Evolutionary conservation across 2,329 filamentous ascomycete species (phyloP), one percentile per base, ranked within the genome.

Genomic region (Arthrobotrys entomopaga): DNA sequence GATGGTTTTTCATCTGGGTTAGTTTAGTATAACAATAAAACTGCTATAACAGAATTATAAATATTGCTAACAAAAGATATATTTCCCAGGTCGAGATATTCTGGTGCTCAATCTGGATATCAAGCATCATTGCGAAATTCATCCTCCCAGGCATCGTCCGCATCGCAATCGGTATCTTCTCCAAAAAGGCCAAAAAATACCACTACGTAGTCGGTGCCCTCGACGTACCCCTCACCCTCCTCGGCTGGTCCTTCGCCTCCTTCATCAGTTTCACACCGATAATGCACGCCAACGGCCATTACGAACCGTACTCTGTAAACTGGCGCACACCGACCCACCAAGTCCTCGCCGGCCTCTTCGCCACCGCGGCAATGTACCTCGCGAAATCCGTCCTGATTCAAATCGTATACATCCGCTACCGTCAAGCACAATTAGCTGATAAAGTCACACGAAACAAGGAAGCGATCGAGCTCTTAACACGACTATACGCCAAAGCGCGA

Each of bases 381-480:
- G 88, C 83, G 13, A 91, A 94, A 82, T 92, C 92, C 81, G 84
- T 89, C 69, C 85, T 94, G 76, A 89, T 95, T 42, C 91, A 94
- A 81, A 85, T 94, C 73, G 93, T 95, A 80, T 91, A 90, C 80
- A 90, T 95, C 81, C 90, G 90, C 73, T 95, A 95, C 80, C 91
- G 95, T 81, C 89, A 92, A 79, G 88, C 92, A 77, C 93, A 92
- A 52, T 94, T 94, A 81, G 89, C 90, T 78, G 87, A 88, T 77
- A 85, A 88, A 59, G 97, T 98, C 84, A 91, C 92, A 81, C 90
- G 92, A 49, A 97, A 92, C 20, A 98, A 98, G 84, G 90, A 88
- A 69, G 91, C 93, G 77, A 87, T 97, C 54, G 86, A 88, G 79
- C 86, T 98, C 1, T 85, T 99, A 1, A 89, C 91, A 16, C 83